These are phyloP conservation scores for Globisporangium polare DNA, from an alignment of 352 stramenopile genomes.

Conservation along the genomic window DNA sequence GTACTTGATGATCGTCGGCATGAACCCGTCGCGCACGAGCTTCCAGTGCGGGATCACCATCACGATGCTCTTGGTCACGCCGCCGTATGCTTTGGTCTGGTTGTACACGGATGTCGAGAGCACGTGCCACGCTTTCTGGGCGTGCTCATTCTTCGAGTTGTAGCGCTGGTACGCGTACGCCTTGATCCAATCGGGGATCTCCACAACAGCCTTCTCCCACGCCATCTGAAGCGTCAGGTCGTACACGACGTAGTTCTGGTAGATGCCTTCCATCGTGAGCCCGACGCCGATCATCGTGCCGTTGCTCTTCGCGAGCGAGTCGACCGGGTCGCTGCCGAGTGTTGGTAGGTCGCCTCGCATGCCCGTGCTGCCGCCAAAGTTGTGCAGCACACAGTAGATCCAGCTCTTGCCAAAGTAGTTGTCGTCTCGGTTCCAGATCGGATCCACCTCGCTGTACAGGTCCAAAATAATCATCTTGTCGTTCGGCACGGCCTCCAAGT, in stretches of 20 bases:
- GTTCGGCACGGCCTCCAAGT: conserved; percentile 48
- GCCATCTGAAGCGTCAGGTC: conserved; percentile 74
- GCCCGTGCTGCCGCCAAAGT: conserved; percentile 78
- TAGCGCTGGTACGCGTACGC: conserved; percentile 58
- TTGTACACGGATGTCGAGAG: conserved; percentile 72
- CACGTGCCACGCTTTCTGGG: conserved; percentile 47
- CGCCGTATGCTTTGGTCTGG: conserved; percentile 53
- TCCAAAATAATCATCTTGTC: conserved; percentile 79
- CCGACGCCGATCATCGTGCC: conserved; percentile 75
- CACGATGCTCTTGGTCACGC: conserved; percentile 72
- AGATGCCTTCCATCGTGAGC: conserved; percentile 84
- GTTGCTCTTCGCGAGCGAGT: conserved; percentile 36
- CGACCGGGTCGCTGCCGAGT: conserved; percentile 43
- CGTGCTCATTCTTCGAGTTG: conserved; percentile 43
- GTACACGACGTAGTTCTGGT: conserved; percentile 86
- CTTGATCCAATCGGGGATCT: conserved; percentile 44
- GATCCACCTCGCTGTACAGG: conserved; percentile 71
- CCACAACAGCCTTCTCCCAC: conserved; percentile 42
- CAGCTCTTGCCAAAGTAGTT: conserved; percentile 83
- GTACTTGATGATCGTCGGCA: conserved; percentile 72
- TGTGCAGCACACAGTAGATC: conserved; percentile 85
- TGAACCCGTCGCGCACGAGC: conserved; percentile 61
- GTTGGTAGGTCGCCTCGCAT: conserved; percentile 71
- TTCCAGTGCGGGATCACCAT: conserved; percentile 68
- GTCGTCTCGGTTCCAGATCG: conserved; percentile 68